Evolutionary conservation across 495 filamentous ascomycete genomes (phyloP), one percentile per base, ranked within the genome.

Genomic region (Podospora bellae-mahoneyi): DNA sequence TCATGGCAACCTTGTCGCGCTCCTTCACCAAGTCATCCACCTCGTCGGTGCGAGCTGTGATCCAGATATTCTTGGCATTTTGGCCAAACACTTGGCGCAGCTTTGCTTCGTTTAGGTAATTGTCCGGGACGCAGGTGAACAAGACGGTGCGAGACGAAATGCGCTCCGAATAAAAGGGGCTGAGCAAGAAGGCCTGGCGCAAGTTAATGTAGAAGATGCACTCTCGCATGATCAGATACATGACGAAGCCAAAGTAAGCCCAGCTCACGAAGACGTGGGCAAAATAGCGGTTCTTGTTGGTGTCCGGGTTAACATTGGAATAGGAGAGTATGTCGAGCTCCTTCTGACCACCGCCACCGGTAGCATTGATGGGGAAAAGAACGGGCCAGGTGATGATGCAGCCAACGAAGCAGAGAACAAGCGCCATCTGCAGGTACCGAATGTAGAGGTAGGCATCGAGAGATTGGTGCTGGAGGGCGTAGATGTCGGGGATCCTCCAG

Each of bases 81-180:
- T 87, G 20, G 15, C 92, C 92, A 74, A 97, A 96, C 79, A 96
- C 88, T 66, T 84, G 83, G 70, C 90, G 88, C 65, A 99, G 80
- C 72, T 86, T 92, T 18, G 84, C 84, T 76, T 91, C 86, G 74
- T 89, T 84, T 44, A 94, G 82, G 70, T 94, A 96, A 6, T 87
- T 79, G 53, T 84, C 70, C 5, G 95, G 93, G 20, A 99, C 93
- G 10, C 91, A 90, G 28, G 92, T 89, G 78, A 97, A 96, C 16
- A 99, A 88, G 5, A 99, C 92, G 39, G 94, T 98, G 68, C 93
- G 88, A 3, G 95, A 96, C 2, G 96, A 98, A 68, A 98, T 89
- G 71, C 94, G 92, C 72, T 88, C 91, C 61, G 93, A 87, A 78
- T 97, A 94, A 30, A 92, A 82, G 18, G 94, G 94, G 53, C 93